Evolutionary conservation across 2,329 filamentous ascomycete species (phyloP).

Genomic region (Neonectria sp.): DNA sequence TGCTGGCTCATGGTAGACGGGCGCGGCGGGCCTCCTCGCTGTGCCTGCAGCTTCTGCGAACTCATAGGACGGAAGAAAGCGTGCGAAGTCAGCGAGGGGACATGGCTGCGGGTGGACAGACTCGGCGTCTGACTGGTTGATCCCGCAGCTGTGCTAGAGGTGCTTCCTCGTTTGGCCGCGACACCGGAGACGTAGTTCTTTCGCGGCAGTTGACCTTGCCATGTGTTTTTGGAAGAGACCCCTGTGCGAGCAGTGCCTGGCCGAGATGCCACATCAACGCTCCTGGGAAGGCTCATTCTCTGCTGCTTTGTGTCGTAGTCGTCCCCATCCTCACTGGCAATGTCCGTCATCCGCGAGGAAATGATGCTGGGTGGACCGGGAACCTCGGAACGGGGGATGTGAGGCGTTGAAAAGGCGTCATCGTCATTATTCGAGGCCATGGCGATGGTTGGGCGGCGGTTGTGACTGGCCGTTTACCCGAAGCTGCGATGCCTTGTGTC

Average conservation of each 20-base stretch:
- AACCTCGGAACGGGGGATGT: constrained; percentile 58
- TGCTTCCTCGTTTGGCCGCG: constrained; percentile 62
- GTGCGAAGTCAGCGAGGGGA: constrained; percentile 88
- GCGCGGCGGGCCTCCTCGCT: constrained; percentile 74
- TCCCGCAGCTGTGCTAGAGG: constrained; percentile 62
- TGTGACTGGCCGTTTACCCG: constrained; percentile 32
- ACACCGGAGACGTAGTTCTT: constrained; percentile 61
- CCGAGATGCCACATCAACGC: constrained; percentile 64
- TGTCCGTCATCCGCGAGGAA: constrained; percentile 80
- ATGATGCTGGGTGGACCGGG: constrained; percentile 75
- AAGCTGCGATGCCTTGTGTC: constrained; percentile 32
- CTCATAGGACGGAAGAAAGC: constrained; percentile 98
- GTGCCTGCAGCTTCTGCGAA: constrained; percentile 92
- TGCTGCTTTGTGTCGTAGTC: constrained; percentile 54
- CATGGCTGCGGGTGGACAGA: constrained; percentile 85
- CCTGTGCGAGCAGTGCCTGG: constrained; percentile 70
- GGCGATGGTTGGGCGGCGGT: constrained; percentile 30
- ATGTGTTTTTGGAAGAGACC: constrained; percentile 59
- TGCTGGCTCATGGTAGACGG: constrained; percentile 59
- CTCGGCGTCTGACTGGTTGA: constrained; percentile 69
- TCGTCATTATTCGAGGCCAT: constrained; percentile 61
- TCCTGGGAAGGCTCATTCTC: constrained; percentile 51
- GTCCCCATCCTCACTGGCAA: constrained; percentile 70
- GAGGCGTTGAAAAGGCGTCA: constrained; percentile 56
- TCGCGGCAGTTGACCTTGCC: constrained; percentile 70